A percentile compares a stretch with the other conserved stretches of the same genome.
These are phyloP conservation scores for Zygosaccharomyces lentus DNA, from an alignment of 805 yeast genomes.

Conservation along the genomic window DNA sequence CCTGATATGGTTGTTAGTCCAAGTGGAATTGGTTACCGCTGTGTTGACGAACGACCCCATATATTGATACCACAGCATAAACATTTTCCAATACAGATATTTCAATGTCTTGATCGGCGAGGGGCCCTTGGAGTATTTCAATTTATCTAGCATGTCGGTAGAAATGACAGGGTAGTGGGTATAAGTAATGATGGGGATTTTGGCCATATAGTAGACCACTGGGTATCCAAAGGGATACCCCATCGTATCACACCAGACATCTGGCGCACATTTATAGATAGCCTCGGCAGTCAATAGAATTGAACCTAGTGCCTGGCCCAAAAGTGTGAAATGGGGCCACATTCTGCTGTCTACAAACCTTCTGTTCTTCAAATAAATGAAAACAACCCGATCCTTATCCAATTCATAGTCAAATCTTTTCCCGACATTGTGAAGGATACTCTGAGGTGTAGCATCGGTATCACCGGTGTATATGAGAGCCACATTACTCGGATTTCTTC, in stretches of 20 bases:
- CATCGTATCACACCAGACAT: constrained; percentile 90
- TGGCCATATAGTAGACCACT: constrained; percentile 49
- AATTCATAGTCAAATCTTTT: constrained; percentile 53
- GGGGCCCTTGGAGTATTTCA: constrained; percentile 31
- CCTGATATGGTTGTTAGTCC: constrained; percentile 80
- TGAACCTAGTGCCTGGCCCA: constrained; percentile 88
- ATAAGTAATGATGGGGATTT: constrained; percentile 77
- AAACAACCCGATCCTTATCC: constrained; percentile 51
- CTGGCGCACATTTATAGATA: constrained; percentile 64
- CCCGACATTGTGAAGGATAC: constrained; percentile 49
- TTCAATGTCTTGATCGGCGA: constrained; percentile 35
- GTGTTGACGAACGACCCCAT: constrained; percentile 65
- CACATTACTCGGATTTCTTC: constrained; percentile 44
- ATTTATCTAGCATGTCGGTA: constrained; percentile 72
- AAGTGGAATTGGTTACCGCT: constrained; percentile 76
- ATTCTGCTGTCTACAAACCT: constrained; percentile 60
- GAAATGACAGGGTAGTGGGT: constrained; percentile 95
- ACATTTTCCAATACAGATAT: constrained; percentile 64
- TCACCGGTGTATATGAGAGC: constrained; percentile 75
- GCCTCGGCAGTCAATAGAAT: constrained; percentile 66
- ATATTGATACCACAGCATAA: constrained; percentile 59
- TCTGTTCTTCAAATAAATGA: constrained; percentile 55
- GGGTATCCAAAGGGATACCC: constrained; percentile 90
- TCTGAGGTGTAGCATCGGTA: constrained; percentile 42
- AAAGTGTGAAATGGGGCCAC: constrained; percentile 76